Percentiles rank a stretch among this genome's conserved stretches.
Conservation (phyloP, 176 grass and related monocot species). For the Triticum monococcum region DNA sequence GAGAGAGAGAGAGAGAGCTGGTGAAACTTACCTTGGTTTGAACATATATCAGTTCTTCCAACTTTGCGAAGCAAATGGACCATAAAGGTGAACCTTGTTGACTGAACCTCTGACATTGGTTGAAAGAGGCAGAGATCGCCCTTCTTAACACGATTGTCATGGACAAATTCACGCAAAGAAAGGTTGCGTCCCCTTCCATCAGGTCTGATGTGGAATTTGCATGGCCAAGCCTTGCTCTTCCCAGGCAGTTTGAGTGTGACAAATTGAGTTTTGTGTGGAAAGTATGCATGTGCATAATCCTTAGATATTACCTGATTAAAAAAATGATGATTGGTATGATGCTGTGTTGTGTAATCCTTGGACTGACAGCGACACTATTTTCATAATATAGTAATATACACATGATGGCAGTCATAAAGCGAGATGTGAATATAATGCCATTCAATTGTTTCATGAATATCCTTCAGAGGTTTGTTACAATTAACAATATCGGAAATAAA, state of each 20-base stretch:
- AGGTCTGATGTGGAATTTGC: background rate
- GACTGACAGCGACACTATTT: background rate
- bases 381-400: background rate
- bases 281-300: constrained; percentile 26
- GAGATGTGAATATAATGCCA: background rate
- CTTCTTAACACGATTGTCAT: constrained; percentile 41
- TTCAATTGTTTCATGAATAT: background rate
- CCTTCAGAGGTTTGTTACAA: background rate
- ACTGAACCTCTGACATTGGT: constrained; percentile 8
- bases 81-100: constrained; percentile 25
- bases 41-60: background rate
- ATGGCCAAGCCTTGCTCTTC: constrained; percentile 44
- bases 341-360: background rate
- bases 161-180: constrained; percentile 26
- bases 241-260: constrained; percentile 32
- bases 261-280: background rate
- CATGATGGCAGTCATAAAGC: background rate
- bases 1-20: background rate
- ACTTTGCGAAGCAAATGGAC: constrained; percentile 29
- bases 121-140: constrained; percentile 45
- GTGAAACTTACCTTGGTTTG: background rate
- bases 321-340: background rate
- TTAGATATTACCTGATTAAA: constrained; percentile 41
- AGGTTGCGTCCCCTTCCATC: background rate
- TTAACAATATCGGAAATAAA: background rate